Evolutionary conservation across 352 stramenopile genomes (phyloP).

Genomic region (Globisporangium paddicum): DNA sequence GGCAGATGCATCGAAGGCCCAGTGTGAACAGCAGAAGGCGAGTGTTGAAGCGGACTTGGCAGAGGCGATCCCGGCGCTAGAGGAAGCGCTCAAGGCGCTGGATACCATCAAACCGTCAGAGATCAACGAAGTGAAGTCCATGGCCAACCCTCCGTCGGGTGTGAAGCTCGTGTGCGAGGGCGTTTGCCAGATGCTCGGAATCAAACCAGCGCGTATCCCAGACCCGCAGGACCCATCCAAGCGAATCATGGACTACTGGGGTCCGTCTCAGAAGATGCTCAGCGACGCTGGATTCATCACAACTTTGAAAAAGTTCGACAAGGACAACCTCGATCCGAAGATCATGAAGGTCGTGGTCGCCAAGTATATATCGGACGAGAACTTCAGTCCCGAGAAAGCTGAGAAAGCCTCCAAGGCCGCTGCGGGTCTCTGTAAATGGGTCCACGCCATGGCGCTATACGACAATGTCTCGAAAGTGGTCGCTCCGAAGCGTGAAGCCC

Average conservation of each 20-base stretch:
- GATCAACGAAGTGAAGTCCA: constrained; percentile 93
- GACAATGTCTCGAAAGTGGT: constrained; percentile 93
- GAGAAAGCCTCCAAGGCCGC: constrained; percentile 92
- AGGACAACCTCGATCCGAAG: constrained; percentile 85
- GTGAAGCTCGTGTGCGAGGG: constrained; percentile 93
- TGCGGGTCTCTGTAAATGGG: constrained; percentile 92
- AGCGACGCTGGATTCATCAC: constrained; percentile 91
- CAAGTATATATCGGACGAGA: constrained; percentile 91
- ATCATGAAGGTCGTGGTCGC: constrained; percentile 85
- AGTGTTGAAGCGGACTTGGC: constrained; percentile 89
- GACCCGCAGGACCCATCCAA: constrained; percentile 90
- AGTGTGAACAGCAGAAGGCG: constrained; percentile 88
- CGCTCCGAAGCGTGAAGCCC: constrained; percentile 88
- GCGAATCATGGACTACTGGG: constrained; percentile 95
- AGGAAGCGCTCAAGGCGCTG: constrained; percentile 91
- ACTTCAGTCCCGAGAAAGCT: constrained; percentile 90
- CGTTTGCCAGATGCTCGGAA: constrained; percentile 93
- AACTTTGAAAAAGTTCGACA: constrained; percentile 89
- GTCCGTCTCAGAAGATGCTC: constrained; percentile 91
- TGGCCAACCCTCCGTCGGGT: constrained; percentile 90
- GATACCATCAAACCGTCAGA: constrained; percentile 91
- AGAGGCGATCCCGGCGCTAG: constrained; percentile 89
- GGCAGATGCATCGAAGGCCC: constrained; percentile 76
- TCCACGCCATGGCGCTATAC: constrained; percentile 92
- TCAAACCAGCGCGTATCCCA: constrained; percentile 90